Evolutionary conservation across 1,139 yeast genomes (phyloP).

Genomic region (Debaryomycetaceae sp.): DNA sequence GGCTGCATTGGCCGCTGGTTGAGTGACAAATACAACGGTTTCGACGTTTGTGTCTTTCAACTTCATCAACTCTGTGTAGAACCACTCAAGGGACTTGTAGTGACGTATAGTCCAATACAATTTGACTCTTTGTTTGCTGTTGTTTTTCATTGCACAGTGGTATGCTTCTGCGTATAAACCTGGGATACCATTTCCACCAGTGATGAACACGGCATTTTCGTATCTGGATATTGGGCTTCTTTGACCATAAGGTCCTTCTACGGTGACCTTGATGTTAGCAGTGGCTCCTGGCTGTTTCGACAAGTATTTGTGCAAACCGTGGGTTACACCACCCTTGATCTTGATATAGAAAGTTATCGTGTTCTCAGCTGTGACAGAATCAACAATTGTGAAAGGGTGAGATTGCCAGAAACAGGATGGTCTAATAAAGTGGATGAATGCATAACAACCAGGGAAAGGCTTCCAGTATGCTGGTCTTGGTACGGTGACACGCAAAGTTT

Average conservation of each 20-base stretch:
- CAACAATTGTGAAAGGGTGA: slow-evolving; percentile 54
- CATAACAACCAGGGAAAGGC: slow-evolving; percentile 39
- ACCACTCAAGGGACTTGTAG: slow-evolving; percentile 50
- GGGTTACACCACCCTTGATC: slow-evolving; percentile 44
- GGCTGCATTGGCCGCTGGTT: slow-evolving; percentile 19
- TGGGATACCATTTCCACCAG: slow-evolving; percentile 78
- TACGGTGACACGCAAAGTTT: slow-evolving; percentile 39
- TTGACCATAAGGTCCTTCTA: slow-evolving; percentile 46
- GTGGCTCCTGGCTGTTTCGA: slow-evolving; percentile 43
- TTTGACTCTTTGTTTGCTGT: slow-evolving; percentile 15
- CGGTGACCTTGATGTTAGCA: slow-evolving; percentile 28
- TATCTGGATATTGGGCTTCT: slow-evolving; percentile 40
- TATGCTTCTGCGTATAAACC: slow-evolving; percentile 35
- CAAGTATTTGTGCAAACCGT: slow-evolving; percentile 43
- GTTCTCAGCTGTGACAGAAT: slow-evolving; percentile 25
- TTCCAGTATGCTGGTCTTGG: slow-evolving; percentile 36
- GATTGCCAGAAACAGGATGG: slow-evolving; percentile 53
- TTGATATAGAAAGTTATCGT: slow-evolving; percentile 33
- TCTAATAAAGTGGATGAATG: slow-evolving; percentile 37
- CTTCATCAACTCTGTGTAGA: slow-evolving; percentile 36
- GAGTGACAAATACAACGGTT: slow-evolving; percentile 37
- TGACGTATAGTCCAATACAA: slow-evolving; percentile 39
- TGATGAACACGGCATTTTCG: slow-evolving; percentile 52
- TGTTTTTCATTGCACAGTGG: slow-evolving; percentile 17
- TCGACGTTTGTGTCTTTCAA: slow-evolving; percentile 21